Base-by-base conservation (phyloP, 2,329 filamentous ascomycete species). In the Hypoxylon sp. region DNA sequence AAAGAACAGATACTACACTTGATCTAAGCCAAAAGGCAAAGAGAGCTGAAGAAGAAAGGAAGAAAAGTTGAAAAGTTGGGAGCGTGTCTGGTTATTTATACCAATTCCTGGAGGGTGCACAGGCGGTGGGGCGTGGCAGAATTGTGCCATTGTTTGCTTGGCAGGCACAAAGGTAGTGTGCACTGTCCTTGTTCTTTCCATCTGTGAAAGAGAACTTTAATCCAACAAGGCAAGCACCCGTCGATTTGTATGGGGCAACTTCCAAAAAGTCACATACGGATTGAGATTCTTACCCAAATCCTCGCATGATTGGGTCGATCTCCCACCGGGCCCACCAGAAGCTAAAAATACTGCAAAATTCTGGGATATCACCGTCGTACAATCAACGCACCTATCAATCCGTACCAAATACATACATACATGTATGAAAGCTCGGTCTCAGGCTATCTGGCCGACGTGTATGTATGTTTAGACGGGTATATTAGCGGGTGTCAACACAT, bases 11-110 rank as follows among this genome's bases (percentile, higher is more conserved):
- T 69, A 68, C 60, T 68, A 70, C 62, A 65, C 67, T 68, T 69
- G 67, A 69, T 70, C 62, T 68, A 66, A 72, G 64, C 65, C 60
- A 70, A 62, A 60, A 66, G 69, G 64, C 62, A 72, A 71, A 69
- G 68, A 71, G 65, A 71, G 65, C 60, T 71, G 53, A 62, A 32
- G 61, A 66, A 51, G 9, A 66, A 65, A 65, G 13, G 30, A 65
- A 52, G 30, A 43, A 51, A 38, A 17, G 34, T 48, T 46, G 30
- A 21, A 25, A 34, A 17, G 30, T 13, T 23, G 41, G 36, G 19
- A 11, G 19, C n/a, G 11, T 10, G 48, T 17, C 25, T 34, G 17
- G 25, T 23, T 9, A 56, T 64, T 66, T 46, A 55, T 53, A 64
- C 21, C 14, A 28, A 32, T 45, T 55, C 9, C n/a, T 28, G 21